These are phyloP conservation scores for Asterochloris erici DNA, from an alignment of 139 green algal species.

Conservation along the genomic window DNA sequence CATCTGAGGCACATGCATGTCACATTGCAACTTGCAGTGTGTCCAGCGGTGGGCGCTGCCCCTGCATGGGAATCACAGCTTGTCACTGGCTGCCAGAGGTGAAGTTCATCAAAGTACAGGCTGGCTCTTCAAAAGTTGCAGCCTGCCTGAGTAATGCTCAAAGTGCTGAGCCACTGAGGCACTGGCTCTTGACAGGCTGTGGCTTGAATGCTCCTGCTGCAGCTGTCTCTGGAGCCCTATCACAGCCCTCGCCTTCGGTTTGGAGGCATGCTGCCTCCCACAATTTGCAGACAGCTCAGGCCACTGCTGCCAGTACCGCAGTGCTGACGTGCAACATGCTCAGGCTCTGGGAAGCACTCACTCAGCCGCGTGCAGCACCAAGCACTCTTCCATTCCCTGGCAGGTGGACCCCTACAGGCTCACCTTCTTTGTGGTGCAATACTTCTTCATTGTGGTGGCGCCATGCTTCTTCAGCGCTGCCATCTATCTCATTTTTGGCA, in stretches of 20 bases:
- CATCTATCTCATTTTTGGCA: conserved; percentile 6
- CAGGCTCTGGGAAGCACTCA: not conserved
- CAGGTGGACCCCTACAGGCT: conserved; percentile 7
- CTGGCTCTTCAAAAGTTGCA: too few relatives aligned
- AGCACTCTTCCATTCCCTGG: not conserved
- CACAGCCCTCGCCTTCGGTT: not conserved
- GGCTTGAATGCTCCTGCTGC: too few relatives aligned
- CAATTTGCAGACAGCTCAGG: too few relatives aligned
- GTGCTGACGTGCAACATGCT: not conserved
- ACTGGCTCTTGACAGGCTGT: too few relatives aligned
- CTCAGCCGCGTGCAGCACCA: not conserved
- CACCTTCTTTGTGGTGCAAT: conserved; percentile 17
- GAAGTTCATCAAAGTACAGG: too few relatives aligned
- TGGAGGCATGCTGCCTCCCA: not conserved
- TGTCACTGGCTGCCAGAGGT: too few relatives aligned
- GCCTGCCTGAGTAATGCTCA: too few relatives aligned
- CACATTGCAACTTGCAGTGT: too few relatives aligned
- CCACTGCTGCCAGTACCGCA: not conserved
- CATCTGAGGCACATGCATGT: too few relatives aligned
- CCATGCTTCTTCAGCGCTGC: conserved; percentile 13
- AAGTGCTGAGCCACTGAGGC: too few relatives aligned
- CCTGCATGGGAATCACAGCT: too few relatives aligned
- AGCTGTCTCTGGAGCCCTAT: not conserved
- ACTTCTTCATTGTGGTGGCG: conserved; percentile 16
- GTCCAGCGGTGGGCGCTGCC: too few relatives aligned